Evolutionary conservation across 495 filamentous ascomycete genomes (phyloP).

Genomic region (Aspergillus egyptiacus): DNA sequence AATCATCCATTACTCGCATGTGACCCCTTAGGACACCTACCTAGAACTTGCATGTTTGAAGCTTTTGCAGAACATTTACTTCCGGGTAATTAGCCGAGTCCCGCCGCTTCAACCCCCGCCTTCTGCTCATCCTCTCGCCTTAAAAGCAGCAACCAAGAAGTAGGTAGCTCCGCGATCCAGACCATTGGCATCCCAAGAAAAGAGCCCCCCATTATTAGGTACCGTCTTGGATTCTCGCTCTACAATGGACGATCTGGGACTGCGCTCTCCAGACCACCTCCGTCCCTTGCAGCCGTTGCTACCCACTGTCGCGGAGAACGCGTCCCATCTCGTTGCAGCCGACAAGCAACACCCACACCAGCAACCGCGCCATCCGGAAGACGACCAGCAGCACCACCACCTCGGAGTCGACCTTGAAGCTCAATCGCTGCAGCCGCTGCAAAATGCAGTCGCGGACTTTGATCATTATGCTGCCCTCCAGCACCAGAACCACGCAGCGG

Average conservation of each 20-base stretch:
- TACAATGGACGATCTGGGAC: slow-evolving; percentile 8
- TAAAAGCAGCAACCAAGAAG: slow-evolving; percentile 23
- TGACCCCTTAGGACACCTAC: neutral
- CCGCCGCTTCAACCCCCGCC: slow-evolving; percentile 24
- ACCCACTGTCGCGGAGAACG: slow-evolving; percentile 20
- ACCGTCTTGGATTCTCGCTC: neutral
- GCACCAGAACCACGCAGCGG: slow-evolving; percentile 14
- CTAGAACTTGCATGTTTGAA: too few species aligned
- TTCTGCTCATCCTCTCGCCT: slow-evolving; percentile 1
- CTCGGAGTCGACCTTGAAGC: slow-evolving; percentile 13
- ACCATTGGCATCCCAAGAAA: neutral
- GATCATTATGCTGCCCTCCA: slow-evolving; percentile 18
- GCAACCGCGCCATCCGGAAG: slow-evolving; percentile 10
- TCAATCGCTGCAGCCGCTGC: slow-evolving; percentile 22
- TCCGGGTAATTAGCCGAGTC: neutral
- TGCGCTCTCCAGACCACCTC: slow-evolving; percentile 18
- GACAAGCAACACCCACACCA: slow-evolving; percentile 11
- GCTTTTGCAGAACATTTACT: too few species aligned
- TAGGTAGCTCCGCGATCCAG: neutral
- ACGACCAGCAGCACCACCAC: slow-evolving; percentile 10
- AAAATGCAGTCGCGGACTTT: slow-evolving; percentile 20
- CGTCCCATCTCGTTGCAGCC: slow-evolving; percentile 16
- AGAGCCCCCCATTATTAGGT: too few species aligned
- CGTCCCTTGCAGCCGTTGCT: slow-evolving; percentile 18
- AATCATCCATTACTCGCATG: neutral